Conservation (phyloP, 2,329 filamentous ascomycete genomes). For the Karstenula rhodostoma region DNA sequence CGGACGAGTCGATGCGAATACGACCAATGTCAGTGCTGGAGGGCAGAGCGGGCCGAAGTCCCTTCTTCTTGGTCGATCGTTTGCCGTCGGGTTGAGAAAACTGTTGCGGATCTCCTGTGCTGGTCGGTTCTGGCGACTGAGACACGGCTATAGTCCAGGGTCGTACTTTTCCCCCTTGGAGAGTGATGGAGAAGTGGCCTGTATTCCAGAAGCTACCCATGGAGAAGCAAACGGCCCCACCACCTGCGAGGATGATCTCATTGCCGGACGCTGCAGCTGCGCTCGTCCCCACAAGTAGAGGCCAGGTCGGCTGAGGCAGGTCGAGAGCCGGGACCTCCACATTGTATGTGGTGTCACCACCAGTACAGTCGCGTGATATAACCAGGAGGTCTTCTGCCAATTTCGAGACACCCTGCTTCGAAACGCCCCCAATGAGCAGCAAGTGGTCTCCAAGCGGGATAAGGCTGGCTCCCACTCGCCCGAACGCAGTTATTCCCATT, state of each 20-base stretch:
- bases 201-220: conserved; percentile 86
- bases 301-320: conserved; percentile 55
- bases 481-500: conserved; percentile 37
- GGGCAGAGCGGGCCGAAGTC: conserved; percentile 11
- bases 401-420: conserved; percentile 36
- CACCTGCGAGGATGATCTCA: conserved; percentile 72
- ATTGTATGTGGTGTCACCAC: conserved; percentile 27
- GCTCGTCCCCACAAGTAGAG: conserved; percentile 76
- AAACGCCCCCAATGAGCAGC: conserved; percentile 63
- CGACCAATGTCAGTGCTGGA: conserved; percentile 57
- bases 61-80: conserved; percentile 23
- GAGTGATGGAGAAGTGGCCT: conserved; percentile 33
- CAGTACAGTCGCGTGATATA: conserved; percentile 22
- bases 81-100: conserved; percentile 20
- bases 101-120: conserved; percentile 12
- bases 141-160: conserved; percentile 25
- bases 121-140: background rate
- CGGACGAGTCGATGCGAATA: conserved; percentile 59
- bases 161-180: conserved; percentile 21
- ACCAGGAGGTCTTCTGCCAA: conserved; percentile 39
- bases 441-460: conserved; percentile 56
- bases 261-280: conserved; percentile 57
- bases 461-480: conserved; percentile 62
- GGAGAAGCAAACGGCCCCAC: conserved; percentile 87
- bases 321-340: conserved; percentile 31